phyloP scores from a whole-genome alignment of 495 filamentous ascomycete species.

The Penicillium bovifimosum region DNA sequence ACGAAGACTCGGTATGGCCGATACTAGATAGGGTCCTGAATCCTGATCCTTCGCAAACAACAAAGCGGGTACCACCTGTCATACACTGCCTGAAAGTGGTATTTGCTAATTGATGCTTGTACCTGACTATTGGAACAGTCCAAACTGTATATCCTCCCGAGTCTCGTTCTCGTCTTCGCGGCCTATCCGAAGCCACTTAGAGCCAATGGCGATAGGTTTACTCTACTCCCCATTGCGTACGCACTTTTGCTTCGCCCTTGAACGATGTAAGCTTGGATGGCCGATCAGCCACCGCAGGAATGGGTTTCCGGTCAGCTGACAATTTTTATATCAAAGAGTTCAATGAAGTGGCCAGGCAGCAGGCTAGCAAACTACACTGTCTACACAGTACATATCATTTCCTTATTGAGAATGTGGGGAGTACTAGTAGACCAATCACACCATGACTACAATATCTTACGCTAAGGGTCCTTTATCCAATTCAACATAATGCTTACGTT shows the following conservation, averaged over 20 bases:
- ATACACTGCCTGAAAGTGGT: not conserved
- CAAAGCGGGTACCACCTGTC: not conserved
- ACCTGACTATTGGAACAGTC: not conserved
- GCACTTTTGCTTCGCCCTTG: constrained; percentile 8
- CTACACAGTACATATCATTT: not conserved
- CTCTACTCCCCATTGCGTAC: too few relatives aligned
- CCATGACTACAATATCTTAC: not conserved
- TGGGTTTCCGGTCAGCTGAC: not conserved
- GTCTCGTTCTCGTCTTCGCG: not conserved
- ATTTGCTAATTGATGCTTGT: not conserved
- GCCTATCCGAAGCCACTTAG: not conserved
- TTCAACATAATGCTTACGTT: not conserved
- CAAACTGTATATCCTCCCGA: not conserved
- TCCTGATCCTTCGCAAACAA: not conserved
- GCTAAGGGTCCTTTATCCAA: not conserved
- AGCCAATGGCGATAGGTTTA: not conserved
- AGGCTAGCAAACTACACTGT: too few relatives aligned
- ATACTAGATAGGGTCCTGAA: not conserved
- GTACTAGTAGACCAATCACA: not conserved
- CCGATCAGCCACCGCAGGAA: not conserved
- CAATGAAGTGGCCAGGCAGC: not conserved
- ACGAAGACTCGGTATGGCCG: not conserved
- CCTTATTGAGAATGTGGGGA: not conserved
- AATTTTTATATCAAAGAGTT: not conserved
- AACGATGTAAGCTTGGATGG: not conserved